Conservation (phyloP, 2,329 filamentous ascomycete species). For the Colletotrichum sp. region DNA sequence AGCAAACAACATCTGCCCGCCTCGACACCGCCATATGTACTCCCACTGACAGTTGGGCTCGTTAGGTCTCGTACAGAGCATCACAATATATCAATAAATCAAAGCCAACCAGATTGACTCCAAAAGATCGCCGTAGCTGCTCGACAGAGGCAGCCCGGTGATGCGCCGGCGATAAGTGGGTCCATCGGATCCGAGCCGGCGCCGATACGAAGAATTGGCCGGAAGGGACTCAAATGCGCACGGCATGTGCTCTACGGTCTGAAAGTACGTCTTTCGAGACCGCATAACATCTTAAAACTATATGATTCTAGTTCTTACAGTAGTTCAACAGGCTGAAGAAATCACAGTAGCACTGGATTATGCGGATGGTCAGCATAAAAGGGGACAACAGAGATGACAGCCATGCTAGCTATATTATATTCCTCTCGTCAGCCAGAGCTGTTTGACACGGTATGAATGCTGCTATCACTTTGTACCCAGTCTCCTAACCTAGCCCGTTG, state of each 20-base stretch:
- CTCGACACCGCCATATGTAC: neutral
- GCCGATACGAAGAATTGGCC: neutral
- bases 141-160: neutral
- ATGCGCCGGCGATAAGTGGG: neutral
- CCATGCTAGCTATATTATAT: too few relatives aligned
- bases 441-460: too few relatives aligned
- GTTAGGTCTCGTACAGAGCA: rapidly evolving
- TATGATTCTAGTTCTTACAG: too few relatives aligned
- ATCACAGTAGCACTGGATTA: too few relatives aligned
- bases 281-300: too few relatives aligned
- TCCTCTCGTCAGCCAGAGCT: too few relatives aligned
- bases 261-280: too few relatives aligned
- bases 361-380: too few relatives aligned
- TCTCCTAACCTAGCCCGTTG: too few relatives aligned
- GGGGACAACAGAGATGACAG: too few relatives aligned
- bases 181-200: neutral
- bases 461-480: too few relatives aligned
- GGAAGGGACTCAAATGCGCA: neutral
- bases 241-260: neutral
- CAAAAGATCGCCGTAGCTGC: neutral
- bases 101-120: neutral
- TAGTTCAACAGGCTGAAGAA: too few relatives aligned
- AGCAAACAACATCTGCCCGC: neutral
- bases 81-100: neutral
- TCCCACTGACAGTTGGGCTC: neutral